Base-by-base conservation (phyloP, 2,329 filamentous ascomycete species). In the Cylindrodendrum hubeiense region DNA sequence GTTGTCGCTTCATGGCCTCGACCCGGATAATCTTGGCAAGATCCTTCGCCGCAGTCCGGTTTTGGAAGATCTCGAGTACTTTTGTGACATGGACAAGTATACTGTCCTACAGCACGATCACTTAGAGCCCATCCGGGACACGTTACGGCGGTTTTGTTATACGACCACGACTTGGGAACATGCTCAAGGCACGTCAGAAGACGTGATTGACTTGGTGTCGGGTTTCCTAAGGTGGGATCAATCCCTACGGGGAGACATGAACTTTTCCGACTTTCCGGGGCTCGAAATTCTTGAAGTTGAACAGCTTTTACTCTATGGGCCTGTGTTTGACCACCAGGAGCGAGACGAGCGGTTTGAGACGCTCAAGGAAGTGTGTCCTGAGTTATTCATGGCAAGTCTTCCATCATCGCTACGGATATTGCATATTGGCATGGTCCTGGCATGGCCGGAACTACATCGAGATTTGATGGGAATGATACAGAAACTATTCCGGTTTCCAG, bases 31-130 rank as follows among this genome's bases (percentile, higher is more conserved):
- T 34, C 55, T 75, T 13, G 70, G 58, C 47, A 75, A 74, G 28
- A 75, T 75, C 2, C 68, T 75, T 12, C 60, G 60, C 2, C 70
- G 70, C 5, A 75, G 71, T 30, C 73, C 73, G 9, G 67, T 71
- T 2, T 41, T 75, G 1, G 73, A 75, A 50, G 73, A 75, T 5
- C 53, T 75, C 2, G 73, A 75, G 43, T 75, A 75, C 39, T 75
- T 75, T 19, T 75, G 73, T 43, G 72, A 75, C 22, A 73, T 75
- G 72, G 70, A 75, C 50, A 75, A 75, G 47, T 75, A 75, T 22
- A 75, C 73, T 2, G 63, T 73, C 7, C 66, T 75, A 8, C 73
- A 75, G 33, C 66, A 72, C 10, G 60, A 65, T 4, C 73, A 75
- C 21, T 60, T 75, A 9, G 24, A 41, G 2, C 43, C 72, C 0